Percentiles rank a stretch among this genome's conserved stretches.
These are phyloP conservation scores for Letharia lupina DNA, from an alignment of 495 filamentous ascomycete species.

Conservation along the genomic window DNA sequence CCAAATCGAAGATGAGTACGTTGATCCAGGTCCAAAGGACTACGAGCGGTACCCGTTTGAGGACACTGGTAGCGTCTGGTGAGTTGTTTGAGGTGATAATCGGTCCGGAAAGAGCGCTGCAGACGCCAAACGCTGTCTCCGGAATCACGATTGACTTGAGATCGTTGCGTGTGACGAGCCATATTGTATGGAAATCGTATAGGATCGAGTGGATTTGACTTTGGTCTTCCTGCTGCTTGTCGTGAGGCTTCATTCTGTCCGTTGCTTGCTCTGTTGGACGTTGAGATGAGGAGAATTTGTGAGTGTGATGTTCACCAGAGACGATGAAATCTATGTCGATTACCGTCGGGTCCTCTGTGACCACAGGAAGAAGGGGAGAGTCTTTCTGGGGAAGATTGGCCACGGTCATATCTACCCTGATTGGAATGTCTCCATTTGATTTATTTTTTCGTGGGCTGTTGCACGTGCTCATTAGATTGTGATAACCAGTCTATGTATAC, in stretches of 20 bases:
- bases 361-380: conserved; percentile 2
- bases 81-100: conserved; percentile 15
- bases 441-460: background rate
- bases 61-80: conserved; percentile 4
- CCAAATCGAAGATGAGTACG: conserved; percentile 37
- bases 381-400: background rate
- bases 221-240: background rate
- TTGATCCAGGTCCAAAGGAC: conserved; percentile 27
- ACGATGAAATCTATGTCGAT: background rate
- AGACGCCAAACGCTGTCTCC: conserved; percentile 33
- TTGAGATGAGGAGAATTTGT: background rate
- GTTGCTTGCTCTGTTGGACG: background rate
- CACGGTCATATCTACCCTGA: background rate
- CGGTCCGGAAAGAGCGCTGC: conserved; percentile 27
- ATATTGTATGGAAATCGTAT: conserved; percentile 26
- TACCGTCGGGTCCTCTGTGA: conserved; percentile 7
- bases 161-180: conserved; percentile 36
- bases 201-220: background rate
- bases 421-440: background rate
- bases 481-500: background rate
- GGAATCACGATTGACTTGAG: conserved; percentile 36
- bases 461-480: background rate
- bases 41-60: conserved; percentile 20
- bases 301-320: background rate
- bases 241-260: background rate